Evolutionary conservation across 2,329 filamentous ascomycete genomes (phyloP).

Genomic region (Thielaviopsis euricoi): DNA sequence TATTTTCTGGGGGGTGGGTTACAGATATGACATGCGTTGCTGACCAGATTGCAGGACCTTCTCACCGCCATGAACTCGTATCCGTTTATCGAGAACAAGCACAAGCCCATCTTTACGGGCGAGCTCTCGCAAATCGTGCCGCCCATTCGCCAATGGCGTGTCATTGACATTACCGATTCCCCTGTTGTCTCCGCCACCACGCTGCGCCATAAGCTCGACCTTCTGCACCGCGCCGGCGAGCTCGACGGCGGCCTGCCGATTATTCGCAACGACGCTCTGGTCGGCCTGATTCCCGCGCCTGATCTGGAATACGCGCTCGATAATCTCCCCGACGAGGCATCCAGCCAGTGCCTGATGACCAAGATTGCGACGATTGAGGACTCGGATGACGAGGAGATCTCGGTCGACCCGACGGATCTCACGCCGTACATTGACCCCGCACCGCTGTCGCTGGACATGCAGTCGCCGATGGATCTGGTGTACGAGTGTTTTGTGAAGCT

Average conservation of each 20-base stretch:
- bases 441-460: constrained; percentile 73
- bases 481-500: constrained; percentile 95
- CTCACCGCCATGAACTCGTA: constrained; percentile 96
- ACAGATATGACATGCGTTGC: background rate
- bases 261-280: constrained; percentile 58
- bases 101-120: constrained; percentile 78
- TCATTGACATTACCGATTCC: constrained; percentile 79
- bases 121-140: constrained; percentile 78
- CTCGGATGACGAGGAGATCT: constrained; percentile 36
- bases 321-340: constrained; percentile 58
- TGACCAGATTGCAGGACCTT: too few relatives aligned
- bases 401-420: constrained; percentile 60
- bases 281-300: constrained; percentile 82
- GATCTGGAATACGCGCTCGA: constrained; percentile 90
- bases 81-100: constrained; percentile 92
- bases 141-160: constrained; percentile 52
- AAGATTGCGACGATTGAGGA: constrained; percentile 46
- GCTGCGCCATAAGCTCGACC: constrained; percentile 65
- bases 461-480: constrained; percentile 82
- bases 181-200: constrained; percentile 61
- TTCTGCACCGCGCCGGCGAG: constrained; percentile 71
- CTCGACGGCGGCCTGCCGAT: constrained; percentile 86
- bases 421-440: constrained; percentile 84
- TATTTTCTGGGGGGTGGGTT: background rate
- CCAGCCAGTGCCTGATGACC: constrained; percentile 68